Base-by-base conservation (phyloP, 169 alveolate species). In the Besnoitia besnoiti region DNA sequence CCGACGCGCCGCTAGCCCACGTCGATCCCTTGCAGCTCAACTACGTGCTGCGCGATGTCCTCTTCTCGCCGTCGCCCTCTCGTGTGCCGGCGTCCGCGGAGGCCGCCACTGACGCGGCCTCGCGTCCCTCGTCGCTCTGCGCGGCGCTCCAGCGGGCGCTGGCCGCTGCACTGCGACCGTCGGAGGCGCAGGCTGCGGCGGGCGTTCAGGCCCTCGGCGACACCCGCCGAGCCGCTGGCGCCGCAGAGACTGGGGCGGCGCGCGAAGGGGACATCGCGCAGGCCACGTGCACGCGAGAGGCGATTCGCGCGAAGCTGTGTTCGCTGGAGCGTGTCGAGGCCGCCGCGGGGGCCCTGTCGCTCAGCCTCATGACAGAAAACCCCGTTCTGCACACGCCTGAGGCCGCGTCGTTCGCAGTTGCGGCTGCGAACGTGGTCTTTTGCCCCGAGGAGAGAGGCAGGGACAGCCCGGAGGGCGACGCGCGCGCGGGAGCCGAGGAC, bases 1-100 rank as follows among this genome's bases (percentile, higher is more conserved):
- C 49, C 1, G 87, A 89, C 8, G 92, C 92, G 44, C 92, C 92
- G 44, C 85, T 89, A 19, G 92, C 92, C 0, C 92, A 89, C 73
- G 87, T 73, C 49, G 92, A 89, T 33, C 92, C 92, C 44, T 16
- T 89, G 47, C 87, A 61, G 88, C 87, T 89, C 30, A 87, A 87
- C 84, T 51, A 47, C 33, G 30, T 67, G 61, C 85, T 87, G 40
- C 91, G 44, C 61, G 91, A 87, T 30, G 84, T 76, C 61, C 55
- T 87, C 61, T 10, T 73, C 1, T 73, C 82, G 16, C 46, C 82
- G 16, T 19, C 82, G 27, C 2, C 46, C 2, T 16, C 67, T 5
- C 5, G 14, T 8, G 55, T 14, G 5, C 14, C 55, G 55, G 55
- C 55, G 14, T 8, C 55, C 55, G 24, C 33, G 8, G 50, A 14